These are phyloP conservation scores for Trichosanthes truncata DNA, from an alignment of 306 rosid species.

Conservation along the genomic window DNA sequence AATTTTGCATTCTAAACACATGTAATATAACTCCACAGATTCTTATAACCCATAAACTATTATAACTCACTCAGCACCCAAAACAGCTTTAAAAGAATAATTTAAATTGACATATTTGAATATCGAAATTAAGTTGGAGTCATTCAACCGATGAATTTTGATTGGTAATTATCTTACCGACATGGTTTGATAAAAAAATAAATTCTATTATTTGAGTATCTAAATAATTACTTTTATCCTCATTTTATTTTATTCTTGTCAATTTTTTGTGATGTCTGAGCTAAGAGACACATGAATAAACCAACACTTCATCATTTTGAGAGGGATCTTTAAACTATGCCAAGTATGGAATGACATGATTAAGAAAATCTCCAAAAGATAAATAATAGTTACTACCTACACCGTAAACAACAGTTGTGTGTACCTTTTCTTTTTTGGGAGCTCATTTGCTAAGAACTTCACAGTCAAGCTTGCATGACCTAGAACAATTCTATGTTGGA, in stretches of 20 bases:
- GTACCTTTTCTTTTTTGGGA: not conserved
- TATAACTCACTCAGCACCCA: too few relatives aligned
- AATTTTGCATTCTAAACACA: too few relatives aligned
- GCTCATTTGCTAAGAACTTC: not conserved
- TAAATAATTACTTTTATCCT: not conserved
- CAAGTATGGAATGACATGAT: too few relatives aligned
- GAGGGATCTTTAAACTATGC: too few relatives aligned
- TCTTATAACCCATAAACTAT: too few relatives aligned
- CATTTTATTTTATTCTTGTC: not conserved
- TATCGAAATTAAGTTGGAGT: not conserved
- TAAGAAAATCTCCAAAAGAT: too few relatives aligned
- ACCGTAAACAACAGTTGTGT: too few relatives aligned
- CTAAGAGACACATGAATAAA: too few relatives aligned
- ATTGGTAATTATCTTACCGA: not conserved
- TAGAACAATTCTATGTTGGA: not conserved
- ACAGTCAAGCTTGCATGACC: not conserved
- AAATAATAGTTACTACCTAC: too few relatives aligned
- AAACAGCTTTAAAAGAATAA: not conserved
- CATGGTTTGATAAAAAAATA: not conserved
- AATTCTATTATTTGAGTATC: not conserved
- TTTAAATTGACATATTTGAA: not conserved
- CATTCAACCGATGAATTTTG: not conserved
- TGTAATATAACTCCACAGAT: too few relatives aligned
- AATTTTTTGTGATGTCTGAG: too few relatives aligned
- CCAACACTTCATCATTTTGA: too few relatives aligned